Evolutionary conservation across 257 asterid species (phyloP), one percentile per base, ranked within the genome.

Genomic region (Plantago ovata): DNA sequence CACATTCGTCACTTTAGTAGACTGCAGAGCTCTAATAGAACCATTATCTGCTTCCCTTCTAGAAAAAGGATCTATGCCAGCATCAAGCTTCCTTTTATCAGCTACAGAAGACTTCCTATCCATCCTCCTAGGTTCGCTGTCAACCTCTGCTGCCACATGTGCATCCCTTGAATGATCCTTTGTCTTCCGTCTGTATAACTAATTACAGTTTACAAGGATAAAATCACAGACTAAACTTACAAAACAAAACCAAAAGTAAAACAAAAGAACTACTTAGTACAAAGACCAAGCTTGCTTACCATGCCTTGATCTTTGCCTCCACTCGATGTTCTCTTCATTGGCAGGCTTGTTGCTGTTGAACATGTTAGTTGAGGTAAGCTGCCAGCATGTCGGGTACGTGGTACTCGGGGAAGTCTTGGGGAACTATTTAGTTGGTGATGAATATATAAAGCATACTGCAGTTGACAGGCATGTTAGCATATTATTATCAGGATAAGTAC

Each of bases 341-440:
- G 77, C 73, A 55, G 67, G 76, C 91, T 88, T 55, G 96, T 65
- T 51, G 86, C 85, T 54, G 79, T 76, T 53, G 97, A 84, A 54
- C 89, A 71, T 44, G 87, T 45, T 71, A 84, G 51, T 74, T 89
- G 96, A 53, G 97, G 95, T 59, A 86, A 77, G 71, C 96, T 88
- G 58, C 97, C 98, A 68, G 95, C 85, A 77, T 89, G 79, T 45
- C 97, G 95, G 92, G 86, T 93, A 65, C 98, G 97, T 52, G 96
- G 89, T 64, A 81, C 95, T 63, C 98, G 80, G 18, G 96, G 95
- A 72, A 93, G 97, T 81, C 98, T 77, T 41, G 98, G 95, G 61
- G 98, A 93, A 75, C 98, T 93, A 68, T 93, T 93, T 52, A 93
- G 95, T 70, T 93, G 89, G 79, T 93, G 98, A 82, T 93, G 98